Evolutionary conservation across 176 grass and related monocot species (phyloP), one percentile per base, ranked within the genome.

Genomic region (Aegilops sharonensis): DNA sequence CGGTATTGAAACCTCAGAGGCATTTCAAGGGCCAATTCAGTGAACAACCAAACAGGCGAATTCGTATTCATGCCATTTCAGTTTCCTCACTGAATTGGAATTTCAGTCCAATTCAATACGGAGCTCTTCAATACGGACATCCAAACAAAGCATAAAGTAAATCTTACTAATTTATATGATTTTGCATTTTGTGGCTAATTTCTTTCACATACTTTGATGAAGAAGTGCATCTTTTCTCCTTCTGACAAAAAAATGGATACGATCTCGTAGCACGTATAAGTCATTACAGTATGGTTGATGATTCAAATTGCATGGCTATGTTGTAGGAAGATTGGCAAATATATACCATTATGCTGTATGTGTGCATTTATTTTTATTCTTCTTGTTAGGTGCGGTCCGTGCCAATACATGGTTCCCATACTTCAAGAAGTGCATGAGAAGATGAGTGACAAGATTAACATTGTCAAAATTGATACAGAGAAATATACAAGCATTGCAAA

Each of bases 381-480:
- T 84, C 61, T 69, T 75, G 30, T 40, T 77, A 99, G 97, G 97
- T 99, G 94, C 43, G 97, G 97, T 71, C 97, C 97, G 34, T 99
- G 97, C 85, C 92, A 99, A 86, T 99, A 91, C 83, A 99, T 99
- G 94, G 94, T 95, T 87, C 92, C 97, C 68, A 87, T 99, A 83
- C 88, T 99, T 82, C 77, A 99, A 87, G 92, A 99, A 91, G 92
- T 99, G n/a, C 78, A 92, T 65, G 97, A 94, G 76, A 94, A 91
- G 79, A 72, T 99, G 73, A 87, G 87, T n/a, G 94, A 93, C 40
- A 94, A 94, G 85, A 94, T 99, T 87, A 85, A 92, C 88, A 87
- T 99, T 82, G 94, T 94, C 72, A 99, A 99, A 88, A 99, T 99
- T 82, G 97, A 99, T 77, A 99, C 97, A 74, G 97, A 96, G 89